Conservation (phyloP, 2,329 filamentous ascomycete species). For the Claviceps sp. region DNA sequence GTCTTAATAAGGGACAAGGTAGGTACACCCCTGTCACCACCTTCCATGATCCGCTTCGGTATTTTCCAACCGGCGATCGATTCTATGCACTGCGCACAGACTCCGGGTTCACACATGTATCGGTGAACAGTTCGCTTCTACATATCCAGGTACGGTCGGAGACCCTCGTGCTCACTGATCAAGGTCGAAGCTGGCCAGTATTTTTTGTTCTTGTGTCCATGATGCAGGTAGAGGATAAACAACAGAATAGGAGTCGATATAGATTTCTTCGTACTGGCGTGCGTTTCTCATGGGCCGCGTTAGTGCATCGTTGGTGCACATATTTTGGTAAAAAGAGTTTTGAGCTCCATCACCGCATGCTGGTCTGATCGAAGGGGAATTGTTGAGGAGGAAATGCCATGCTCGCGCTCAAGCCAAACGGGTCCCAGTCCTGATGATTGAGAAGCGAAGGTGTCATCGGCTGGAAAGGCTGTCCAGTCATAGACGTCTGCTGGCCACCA, state of each 20-base stretch:
- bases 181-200: neutral
- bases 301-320: neutral
- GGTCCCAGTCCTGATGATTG: conserved; percentile 86
- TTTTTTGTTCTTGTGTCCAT: neutral
- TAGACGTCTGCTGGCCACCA: conserved; percentile 18
- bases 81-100: neutral
- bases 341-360: conserved; percentile 26
- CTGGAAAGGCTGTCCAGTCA: conserved; percentile 36
- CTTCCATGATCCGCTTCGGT: neutral
- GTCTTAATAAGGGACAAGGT: neutral
- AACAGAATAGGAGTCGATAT: neutral
- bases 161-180: too few species aligned
- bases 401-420: conserved; percentile 82
- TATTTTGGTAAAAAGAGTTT: neutral
- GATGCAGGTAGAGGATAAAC: neutral
- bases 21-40: neutral
- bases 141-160: neutral
- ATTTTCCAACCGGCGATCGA: neutral
- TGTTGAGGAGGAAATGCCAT: conserved; percentile 87
- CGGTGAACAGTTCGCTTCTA: neutral
- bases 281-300: neutral
- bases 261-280: neutral
- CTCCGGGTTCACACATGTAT: neutral
- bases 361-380: conserved; percentile 58
- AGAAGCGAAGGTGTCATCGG: conserved; percentile 49